phyloP scores from a whole-genome alignment of 2,329 filamentous ascomycete species.

The Talaromyces piceae region DNA sequence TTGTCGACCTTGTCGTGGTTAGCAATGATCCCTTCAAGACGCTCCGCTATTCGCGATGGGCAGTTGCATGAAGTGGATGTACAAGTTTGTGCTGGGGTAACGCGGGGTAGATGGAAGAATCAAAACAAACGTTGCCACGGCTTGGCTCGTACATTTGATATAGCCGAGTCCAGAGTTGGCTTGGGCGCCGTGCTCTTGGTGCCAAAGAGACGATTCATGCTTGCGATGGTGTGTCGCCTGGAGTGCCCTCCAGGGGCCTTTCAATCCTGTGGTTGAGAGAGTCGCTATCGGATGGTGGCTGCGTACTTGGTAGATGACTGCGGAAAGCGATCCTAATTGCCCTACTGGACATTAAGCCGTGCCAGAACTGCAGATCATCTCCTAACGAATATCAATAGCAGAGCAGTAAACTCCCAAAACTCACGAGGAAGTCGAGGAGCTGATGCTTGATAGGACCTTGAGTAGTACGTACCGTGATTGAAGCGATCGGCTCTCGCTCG shows the following conservation, averaged over 20 bases:
- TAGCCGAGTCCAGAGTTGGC: slow-evolving; percentile 76
- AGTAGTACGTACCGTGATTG: no score
- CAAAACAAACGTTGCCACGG: not conserved
- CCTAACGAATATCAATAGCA: no score
- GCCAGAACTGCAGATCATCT: no score
- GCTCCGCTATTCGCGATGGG: not conserved
- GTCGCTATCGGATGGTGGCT: no score
- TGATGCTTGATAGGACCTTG: no score
- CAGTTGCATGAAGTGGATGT: not conserved
- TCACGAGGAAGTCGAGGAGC: no score
- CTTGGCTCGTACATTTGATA: slow-evolving; percentile 63
- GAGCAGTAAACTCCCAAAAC: no score
- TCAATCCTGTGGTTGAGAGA: no score
- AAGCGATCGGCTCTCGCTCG: not conserved
- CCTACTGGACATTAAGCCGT: no score
- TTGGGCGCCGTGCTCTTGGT: slow-evolving; percentile 80
- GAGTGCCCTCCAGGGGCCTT: not conserved
- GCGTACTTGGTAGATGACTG: not conserved
- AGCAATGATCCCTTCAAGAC: no score
- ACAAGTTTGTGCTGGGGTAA: slow-evolving; percentile 1
- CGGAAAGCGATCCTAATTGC: not conserved
- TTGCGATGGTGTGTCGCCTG: not conserved
- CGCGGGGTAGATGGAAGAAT: not conserved
- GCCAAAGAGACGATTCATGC: slow-evolving; percentile 95
- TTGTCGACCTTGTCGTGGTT: slow-evolving; percentile 58